Evolutionary conservation across 495 filamentous ascomycete genomes (phyloP).

Genomic region (Aspergillus mulundensis): DNA sequence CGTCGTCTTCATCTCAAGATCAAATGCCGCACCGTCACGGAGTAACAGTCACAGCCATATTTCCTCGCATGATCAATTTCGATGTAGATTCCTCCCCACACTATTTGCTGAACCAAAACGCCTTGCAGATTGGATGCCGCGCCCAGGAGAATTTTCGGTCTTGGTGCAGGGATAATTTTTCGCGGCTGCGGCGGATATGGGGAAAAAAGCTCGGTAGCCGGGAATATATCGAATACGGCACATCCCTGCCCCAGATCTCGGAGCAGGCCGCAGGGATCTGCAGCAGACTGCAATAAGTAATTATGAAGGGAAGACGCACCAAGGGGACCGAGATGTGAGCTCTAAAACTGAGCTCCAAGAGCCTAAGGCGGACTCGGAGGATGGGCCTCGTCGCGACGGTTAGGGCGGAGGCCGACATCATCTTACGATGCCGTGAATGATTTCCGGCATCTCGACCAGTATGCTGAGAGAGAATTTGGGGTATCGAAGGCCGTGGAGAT

Average conservation of each 20-base stretch:
- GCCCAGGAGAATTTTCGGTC: background rate
- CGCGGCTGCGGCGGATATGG: conserved; percentile 19
- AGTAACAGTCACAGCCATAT: background rate
- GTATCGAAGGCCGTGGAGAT: conserved; percentile 12
- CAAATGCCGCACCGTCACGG: no score
- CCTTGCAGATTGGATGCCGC: background rate
- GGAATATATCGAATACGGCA: conserved; percentile 1
- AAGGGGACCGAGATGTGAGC: background rate
- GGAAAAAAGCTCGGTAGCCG: background rate
- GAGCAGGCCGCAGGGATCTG: background rate
- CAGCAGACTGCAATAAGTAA: background rate
- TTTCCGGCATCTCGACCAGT: background rate
- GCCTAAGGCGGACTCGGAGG: background rate
- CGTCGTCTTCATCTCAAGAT: conserved; percentile 1
- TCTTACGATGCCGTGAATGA: conserved; percentile 1
- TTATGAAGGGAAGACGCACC: background rate
- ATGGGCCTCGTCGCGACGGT: background rate
- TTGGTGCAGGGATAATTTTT: conserved; percentile 1
- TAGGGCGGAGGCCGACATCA: background rate
- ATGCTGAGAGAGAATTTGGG: conserved; percentile 1
- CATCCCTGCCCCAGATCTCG: conserved; percentile 3
- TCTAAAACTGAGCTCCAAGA: background rate
- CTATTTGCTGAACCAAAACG: background rate
- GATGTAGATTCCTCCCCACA: conserved; percentile 7
- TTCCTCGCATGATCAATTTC: background rate